A percentile compares a stretch with the other conserved stretches of the same genome.
phyloP scores from a whole-genome alignment of 495 filamentous ascomycete species.

The Talaromyces wortmannii region DNA sequence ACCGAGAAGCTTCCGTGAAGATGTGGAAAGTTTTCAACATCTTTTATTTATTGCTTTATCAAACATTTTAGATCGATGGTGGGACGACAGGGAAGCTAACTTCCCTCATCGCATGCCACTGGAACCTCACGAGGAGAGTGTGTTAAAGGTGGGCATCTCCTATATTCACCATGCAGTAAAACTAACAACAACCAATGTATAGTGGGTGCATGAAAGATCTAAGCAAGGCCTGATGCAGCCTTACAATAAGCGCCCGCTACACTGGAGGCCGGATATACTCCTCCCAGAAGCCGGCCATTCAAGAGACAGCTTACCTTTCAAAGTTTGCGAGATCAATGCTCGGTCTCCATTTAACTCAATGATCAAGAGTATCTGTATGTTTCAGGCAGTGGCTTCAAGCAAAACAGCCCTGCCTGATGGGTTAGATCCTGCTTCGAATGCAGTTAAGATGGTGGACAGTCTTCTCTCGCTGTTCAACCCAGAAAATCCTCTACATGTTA shows the following conservation, averaged over 20 bases:
- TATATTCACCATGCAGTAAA: conserved; percentile 1
- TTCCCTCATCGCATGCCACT: conserved; percentile 32
- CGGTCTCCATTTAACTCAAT: conserved; percentile 29
- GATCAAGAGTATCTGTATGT: neutral
- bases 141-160: conserved; percentile 13
- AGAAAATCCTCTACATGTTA: conserved; percentile 19
- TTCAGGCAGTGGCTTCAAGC: neutral
- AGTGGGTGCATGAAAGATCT: neutral
- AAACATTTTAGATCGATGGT: conserved; percentile 35
- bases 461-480: conserved; percentile 15
- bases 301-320: conserved; percentile 7
- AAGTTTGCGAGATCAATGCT: conserved; percentile 39
- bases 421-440: neutral
- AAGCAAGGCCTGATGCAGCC: neutral
- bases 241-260: neutral
- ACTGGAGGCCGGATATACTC: neutral
- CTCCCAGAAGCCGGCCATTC: neutral
- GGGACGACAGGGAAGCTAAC: conserved; percentile 19
- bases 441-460: conserved; percentile 9
- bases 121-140: conserved; percentile 21
- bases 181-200: neutral
- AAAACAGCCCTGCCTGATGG: neutral
- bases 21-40: conserved; percentile 11
- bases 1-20: conserved; percentile 7
- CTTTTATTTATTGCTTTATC: conserved; percentile 20